Conservation (phyloP, 2,329 filamentous ascomycete genomes). For the Fusarium longipes region DNA sequence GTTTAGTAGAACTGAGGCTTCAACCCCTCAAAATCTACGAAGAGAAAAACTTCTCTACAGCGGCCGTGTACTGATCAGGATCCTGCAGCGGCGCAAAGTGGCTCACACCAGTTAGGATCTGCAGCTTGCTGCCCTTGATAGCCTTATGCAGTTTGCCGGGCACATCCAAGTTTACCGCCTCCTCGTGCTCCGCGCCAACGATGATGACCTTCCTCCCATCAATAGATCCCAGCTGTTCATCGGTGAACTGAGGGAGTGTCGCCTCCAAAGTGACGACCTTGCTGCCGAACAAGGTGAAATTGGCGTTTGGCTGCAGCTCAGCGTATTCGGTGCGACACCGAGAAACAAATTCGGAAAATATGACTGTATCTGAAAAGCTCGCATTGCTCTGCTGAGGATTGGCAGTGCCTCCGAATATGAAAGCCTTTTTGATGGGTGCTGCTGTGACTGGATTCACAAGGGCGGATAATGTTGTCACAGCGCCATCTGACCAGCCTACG, state of each 20-base stretch:
- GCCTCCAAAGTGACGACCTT: conserved; percentile 54
- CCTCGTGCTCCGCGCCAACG: conserved; percentile 50
- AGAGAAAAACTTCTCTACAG: conserved; percentile 46
- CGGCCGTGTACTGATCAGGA: conserved; percentile 50
- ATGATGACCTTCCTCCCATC: conserved; percentile 48
- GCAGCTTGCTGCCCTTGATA: conserved; percentile 53
- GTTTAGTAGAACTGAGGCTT: no score
- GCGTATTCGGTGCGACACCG: conserved; percentile 53
- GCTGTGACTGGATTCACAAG: conserved; percentile 50
- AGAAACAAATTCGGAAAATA: conserved; percentile 51
- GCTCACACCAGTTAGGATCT: conserved; percentile 53
- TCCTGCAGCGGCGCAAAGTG: conserved; percentile 58
- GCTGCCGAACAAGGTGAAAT: conserved; percentile 52
- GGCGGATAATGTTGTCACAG: conserved; percentile 52
- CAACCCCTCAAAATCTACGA: neutral
- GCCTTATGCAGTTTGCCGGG: conserved; percentile 50
- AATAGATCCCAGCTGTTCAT: conserved; percentile 46
- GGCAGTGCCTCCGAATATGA: conserved; percentile 53
- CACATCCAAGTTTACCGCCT: conserved; percentile 55
- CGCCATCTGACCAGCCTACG: conserved; percentile 58
- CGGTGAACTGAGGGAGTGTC: conserved; percentile 50
- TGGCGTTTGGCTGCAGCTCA: conserved; percentile 49
- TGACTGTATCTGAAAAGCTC: conserved; percentile 48
- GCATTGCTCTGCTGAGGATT: conserved; percentile 51
- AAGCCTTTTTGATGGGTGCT: conserved; percentile 53